A percentile compares a stretch with the other conserved stretches of the same genome.
phyloP scores from a whole-genome alignment of 495 filamentous ascomycete species.

The Paragyromitra xinjiangensis region DNA sequence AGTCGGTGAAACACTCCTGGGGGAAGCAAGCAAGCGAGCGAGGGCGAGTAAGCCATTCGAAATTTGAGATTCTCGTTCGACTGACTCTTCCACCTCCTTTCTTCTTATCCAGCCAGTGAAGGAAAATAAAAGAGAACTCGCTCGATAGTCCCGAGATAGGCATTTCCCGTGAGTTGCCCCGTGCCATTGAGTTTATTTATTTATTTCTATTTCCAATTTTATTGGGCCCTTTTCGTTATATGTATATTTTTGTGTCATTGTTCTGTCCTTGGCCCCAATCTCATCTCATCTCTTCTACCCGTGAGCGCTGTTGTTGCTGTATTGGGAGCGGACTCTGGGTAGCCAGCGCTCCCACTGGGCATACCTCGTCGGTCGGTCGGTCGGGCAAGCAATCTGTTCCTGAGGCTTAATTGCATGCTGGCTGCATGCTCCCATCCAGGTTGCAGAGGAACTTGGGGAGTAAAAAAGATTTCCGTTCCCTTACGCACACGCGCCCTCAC shows the following conservation, averaged over 20 bases:
- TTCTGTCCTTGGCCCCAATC: conserved; percentile 5
- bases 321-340: conserved; percentile 37
- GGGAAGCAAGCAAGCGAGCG: background rate
- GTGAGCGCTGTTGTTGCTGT: conserved; percentile 36
- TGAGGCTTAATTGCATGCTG: conserved; percentile 57
- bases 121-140: conserved; percentile 4
- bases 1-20: conserved; percentile 40
- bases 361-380: conserved; percentile 23
- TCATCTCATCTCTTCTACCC: conserved; percentile 25
- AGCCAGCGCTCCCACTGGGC: conserved; percentile 24
- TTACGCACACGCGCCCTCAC: conserved; percentile 43
- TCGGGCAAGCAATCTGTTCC: conserved; percentile 48
- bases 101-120: background rate
- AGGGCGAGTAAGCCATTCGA: conserved; percentile 36
- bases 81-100: conserved; percentile 27
- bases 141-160: conserved; percentile 37
- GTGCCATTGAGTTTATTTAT: conserved; percentile 28
- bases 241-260: no score
- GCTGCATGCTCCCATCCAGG: conserved; percentile 54
- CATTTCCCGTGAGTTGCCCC: conserved; percentile 37
- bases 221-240: conserved; percentile 15
- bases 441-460: conserved; percentile 31
- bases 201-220: conserved; percentile 34
- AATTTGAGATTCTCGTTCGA: conserved; percentile 17
- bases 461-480: conserved; percentile 49